These are phyloP conservation scores for Pisolithus marmoratus DNA, from an alignment of 768 basidiomycete species.

Conservation along the genomic window DNA sequence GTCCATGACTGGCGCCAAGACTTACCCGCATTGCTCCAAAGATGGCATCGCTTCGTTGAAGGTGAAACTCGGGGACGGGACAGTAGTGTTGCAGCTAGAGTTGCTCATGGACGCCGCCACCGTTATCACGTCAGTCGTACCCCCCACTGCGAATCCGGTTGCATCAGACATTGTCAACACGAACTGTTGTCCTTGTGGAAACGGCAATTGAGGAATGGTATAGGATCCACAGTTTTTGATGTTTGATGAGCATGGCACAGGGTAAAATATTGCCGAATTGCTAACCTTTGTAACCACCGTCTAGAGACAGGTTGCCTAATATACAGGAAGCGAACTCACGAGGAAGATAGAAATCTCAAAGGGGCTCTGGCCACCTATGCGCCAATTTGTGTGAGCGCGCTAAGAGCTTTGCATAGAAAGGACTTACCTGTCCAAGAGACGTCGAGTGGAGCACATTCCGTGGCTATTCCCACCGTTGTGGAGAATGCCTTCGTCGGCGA, in stretches of 20 bases:
- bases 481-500: slow-evolving; percentile 30
- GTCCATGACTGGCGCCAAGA: background rate
- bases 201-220: slow-evolving; percentile 37
- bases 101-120: slow-evolving; percentile 41
- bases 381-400: background rate
- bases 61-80: slow-evolving; percentile 39
- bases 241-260: slow-evolving; percentile 49
- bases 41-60: slow-evolving; percentile 42
- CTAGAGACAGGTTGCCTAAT: background rate
- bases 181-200: slow-evolving; percentile 35
- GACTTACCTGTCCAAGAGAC: slow-evolving; percentile 58
- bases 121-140: slow-evolving; percentile 42
- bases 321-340: slow-evolving; percentile 28
- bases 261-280: slow-evolving; percentile 46
- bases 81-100: slow-evolving; percentile 43
- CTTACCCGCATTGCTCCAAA: slow-evolving; percentile 55
- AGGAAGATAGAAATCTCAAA: slow-evolving; percentile 46
- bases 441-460: slow-evolving; percentile 56
- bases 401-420: background rate
- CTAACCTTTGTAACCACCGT: slow-evolving; percentile 36
- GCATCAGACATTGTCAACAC: slow-evolving; percentile 70
- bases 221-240: slow-evolving; percentile 50
- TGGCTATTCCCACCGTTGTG: slow-evolving; percentile 45
- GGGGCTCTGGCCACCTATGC: slow-evolving; percentile 56
- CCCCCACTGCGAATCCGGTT: slow-evolving; percentile 63